Evolutionary conservation across 345 rosid species (phyloP), one percentile per base, ranked within the genome.

Genomic region (Eucalyptus sp.): DNA sequence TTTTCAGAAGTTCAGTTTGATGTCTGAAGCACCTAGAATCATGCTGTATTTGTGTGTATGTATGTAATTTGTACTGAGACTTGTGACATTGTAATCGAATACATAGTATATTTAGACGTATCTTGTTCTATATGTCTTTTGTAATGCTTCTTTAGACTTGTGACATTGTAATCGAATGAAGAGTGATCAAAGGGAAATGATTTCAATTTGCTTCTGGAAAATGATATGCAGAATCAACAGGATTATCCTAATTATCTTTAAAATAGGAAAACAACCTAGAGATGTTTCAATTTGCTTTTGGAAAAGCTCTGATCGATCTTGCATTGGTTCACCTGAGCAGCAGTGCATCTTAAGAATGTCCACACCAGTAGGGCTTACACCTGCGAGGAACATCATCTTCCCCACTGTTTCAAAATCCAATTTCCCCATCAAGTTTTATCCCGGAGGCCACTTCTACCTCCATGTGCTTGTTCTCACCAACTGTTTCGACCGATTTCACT

Each of bases 281-380:
- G 64, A 58, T 29, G 97, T 93, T 88, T 96, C 97, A 87, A 93
- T 91, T 91, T 51, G 54, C 54, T 51, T 51, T 1, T 51, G 54
- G 54, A 16, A 51, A 51, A 51, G 54, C 54, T 51, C 54, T 2
- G 20, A 51, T 51, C 54, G 2, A 3, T 51, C 54, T 51, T 2
- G 54, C 8, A 16, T 51, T 17, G 2, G 54, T 51, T 51, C 54
- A 51, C 54, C 8, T 51, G 22, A 51, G 20, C 54, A 51, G 54
- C 22, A 2, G 20, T 51, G 54, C 97, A 88, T 86, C 89, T 20
- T 1, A 52, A 18, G 24, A 52, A 52, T 3, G 4, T 54, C 60
- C 60, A 54, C 48, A 91, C 96, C 91, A 94, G 88, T 56, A 96
- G 11, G 60, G 64, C 90, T 90, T 92, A 95, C 92, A 66, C 96